These are phyloP conservation scores for Pulveroboletus sp. DNA, from an alignment of 768 basidiomycete species.

Conservation along the genomic window DNA sequence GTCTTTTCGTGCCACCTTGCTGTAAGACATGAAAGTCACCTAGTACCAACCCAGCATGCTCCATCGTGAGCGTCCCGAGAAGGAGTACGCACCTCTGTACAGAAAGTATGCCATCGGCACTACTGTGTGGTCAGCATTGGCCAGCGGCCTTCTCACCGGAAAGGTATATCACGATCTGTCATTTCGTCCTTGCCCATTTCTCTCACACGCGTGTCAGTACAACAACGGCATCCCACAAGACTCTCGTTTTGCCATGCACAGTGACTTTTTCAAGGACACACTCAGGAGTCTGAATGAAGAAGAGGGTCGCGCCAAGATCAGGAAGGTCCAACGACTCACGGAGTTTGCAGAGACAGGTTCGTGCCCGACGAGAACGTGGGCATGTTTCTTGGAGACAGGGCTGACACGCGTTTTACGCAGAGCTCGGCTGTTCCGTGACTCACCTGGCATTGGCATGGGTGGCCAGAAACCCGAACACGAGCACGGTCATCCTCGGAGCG, in stretches of 20 bases:
- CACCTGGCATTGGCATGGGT: slow-evolving; percentile 56
- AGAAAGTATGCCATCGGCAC: slow-evolving; percentile 43
- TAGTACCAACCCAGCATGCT: slow-evolving; percentile 37
- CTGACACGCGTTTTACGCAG: slow-evolving; percentile 15
- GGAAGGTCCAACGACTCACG: slow-evolving; percentile 46
- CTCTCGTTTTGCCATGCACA: slow-evolving; percentile 48
- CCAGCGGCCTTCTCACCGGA: slow-evolving; percentile 51
- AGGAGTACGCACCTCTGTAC: slow-evolving; percentile 46
- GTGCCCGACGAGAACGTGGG: not conserved
- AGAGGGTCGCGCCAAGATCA: slow-evolving; percentile 42
- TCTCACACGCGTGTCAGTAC: slow-evolving; percentile 28
- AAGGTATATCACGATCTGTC: slow-evolving; percentile 30
- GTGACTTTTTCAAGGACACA: slow-evolving; percentile 41
- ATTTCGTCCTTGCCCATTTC: not conserved
- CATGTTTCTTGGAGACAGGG: not conserved
- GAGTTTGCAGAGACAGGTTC: slow-evolving; percentile 37
- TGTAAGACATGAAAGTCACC: not conserved
- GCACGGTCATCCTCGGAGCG: slow-evolving; percentile 45
- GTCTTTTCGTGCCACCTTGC: slow-evolving; percentile 1
- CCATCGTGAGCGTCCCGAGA: slow-evolving; percentile 50
- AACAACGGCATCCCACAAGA: slow-evolving; percentile 48
- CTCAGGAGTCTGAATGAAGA: slow-evolving; percentile 40
- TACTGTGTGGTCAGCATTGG: slow-evolving; percentile 54
- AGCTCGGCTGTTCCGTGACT: slow-evolving; percentile 44
- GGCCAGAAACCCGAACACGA: slow-evolving; percentile 44